Evolutionary conservation across 345 rosid genomes (phyloP).

Genomic region (Heritiera fomes): DNA sequence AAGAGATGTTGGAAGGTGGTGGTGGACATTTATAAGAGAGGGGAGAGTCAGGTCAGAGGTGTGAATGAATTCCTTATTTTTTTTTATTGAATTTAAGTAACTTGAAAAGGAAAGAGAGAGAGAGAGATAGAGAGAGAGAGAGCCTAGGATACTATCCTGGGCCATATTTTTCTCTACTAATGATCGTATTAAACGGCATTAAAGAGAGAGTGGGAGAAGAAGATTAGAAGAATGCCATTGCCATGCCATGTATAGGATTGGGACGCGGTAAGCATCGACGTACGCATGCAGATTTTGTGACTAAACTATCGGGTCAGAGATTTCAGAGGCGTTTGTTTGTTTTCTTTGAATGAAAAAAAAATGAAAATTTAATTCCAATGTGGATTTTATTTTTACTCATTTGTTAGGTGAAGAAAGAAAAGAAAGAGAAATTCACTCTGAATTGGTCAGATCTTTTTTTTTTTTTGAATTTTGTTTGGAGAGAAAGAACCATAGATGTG

Average conservation of each 20-base stretch:
- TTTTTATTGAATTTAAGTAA: constrained; percentile 30
- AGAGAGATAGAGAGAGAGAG: constrained; percentile 31
- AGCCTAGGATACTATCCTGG: constrained; percentile 28
- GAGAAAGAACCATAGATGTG: constrained; percentile 24
- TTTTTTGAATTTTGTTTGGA: not conserved
- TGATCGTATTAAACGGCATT: not conserved
- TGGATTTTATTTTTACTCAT: constrained; percentile 22
- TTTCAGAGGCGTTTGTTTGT: constrained; percentile 47
- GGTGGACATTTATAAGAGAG: constrained; percentile 24
- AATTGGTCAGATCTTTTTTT: constrained; percentile 45
- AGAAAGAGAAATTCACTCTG: constrained; percentile 21
- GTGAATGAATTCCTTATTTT: constrained; percentile 4
- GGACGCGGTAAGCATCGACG: constrained; percentile 56
- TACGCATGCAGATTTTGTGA: constrained; percentile 91
- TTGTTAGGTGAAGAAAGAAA: constrained; percentile 15
- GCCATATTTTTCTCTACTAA: not conserved
- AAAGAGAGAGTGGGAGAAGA: not conserved
- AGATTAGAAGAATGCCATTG: not conserved
- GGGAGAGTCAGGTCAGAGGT: not conserved
- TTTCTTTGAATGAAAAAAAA: constrained; percentile 13
- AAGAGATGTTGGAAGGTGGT: constrained; percentile 11
- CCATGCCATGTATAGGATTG: constrained; percentile 15
- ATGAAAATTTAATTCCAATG: constrained; percentile 34
- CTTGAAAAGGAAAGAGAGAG: constrained; percentile 29
- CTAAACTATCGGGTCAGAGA: constrained; percentile 89